phyloP scores from a whole-genome alignment of 257 asterid genomes.

The Scutellaria galericulata region DNA sequence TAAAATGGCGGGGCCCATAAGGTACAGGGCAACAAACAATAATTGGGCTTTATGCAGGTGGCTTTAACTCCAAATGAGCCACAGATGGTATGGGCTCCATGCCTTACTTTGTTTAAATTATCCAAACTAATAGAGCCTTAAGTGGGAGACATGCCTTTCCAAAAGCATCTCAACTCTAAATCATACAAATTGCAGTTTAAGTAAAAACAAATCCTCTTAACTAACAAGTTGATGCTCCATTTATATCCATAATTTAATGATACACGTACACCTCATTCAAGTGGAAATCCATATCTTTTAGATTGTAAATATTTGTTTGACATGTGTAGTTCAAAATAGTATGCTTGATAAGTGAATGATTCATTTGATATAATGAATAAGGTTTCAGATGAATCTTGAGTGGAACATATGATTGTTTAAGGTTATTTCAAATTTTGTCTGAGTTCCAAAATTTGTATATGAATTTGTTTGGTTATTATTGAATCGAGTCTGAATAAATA shows the following conservation, averaged over 20 bases:
- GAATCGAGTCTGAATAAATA: too few relatives aligned
- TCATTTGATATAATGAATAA: neutral
- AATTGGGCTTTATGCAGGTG: conserved; percentile 40
- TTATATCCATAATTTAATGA: neutral
- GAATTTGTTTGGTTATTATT: too few relatives aligned
- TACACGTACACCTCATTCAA: neutral
- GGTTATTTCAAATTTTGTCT: too few relatives aligned
- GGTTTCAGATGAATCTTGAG: too few relatives aligned
- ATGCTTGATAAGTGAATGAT: neutral
- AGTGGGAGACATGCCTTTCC: conserved; percentile 48
- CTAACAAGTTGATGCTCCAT: neutral
- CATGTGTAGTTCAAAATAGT: neutral
- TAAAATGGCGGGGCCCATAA: conserved; percentile 30
- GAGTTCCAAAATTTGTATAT: too few relatives aligned
- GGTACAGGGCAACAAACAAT: conserved; percentile 22
- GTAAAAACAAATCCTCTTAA: neutral
- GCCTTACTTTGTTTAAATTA: conserved; percentile 30
- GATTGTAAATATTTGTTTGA: neutral
- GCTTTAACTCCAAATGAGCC: conserved; percentile 40
- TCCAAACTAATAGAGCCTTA: conserved; percentile 41
- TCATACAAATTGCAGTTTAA: neutral
- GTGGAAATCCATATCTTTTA: neutral
- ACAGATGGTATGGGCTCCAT: conserved; percentile 43
- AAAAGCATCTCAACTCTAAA: conserved; percentile 37
- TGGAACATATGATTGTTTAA: too few relatives aligned